phyloP scores from a whole-genome alignment of 2,329 filamentous ascomycete genomes.

The Cytospora paraplurivora region DNA sequence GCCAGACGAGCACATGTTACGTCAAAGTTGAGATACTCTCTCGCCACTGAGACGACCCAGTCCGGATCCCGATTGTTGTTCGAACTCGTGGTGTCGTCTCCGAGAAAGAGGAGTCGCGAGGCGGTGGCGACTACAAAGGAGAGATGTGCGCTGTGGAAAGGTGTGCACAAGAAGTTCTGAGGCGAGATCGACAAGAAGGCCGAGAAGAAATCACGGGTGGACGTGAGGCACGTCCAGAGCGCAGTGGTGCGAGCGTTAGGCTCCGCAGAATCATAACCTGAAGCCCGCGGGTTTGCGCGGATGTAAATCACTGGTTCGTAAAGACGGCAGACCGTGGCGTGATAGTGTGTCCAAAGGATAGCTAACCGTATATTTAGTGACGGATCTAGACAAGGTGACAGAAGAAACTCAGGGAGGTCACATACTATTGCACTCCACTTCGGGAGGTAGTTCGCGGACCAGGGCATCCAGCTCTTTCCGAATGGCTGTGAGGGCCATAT shows the following conservation, averaged over 20 bases:
- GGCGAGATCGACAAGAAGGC: conserved; percentile 35
- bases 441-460: conserved; percentile 22
- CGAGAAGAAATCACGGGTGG: conserved; percentile 34
- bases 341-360: conserved; percentile 40
- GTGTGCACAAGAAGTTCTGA: conserved; percentile 35
- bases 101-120: conserved; percentile 41
- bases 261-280: conserved; percentile 26
- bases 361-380: conserved; percentile 32
- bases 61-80: conserved; percentile 33
- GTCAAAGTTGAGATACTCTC: conserved; percentile 40
- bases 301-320: conserved; percentile 43
- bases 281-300: conserved; percentile 28
- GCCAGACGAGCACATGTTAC: conserved; percentile 34
- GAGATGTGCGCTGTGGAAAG: conserved; percentile 37
- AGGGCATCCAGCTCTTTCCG: conserved; percentile 39
- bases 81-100: conserved; percentile 24
- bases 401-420: background rate
- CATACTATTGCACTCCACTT: conserved; percentile 34
- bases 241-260: conserved; percentile 39
- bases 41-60: conserved; percentile 41
- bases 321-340: conserved; percentile 39
- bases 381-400: too few relatives aligned
- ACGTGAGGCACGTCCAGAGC: conserved; percentile 43
- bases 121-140: conserved; percentile 41
- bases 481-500: conserved; percentile 40